Evolutionary conservation across 148 eudicot species (phyloP), one percentile per base, ranked within the genome.

Genomic region (Simmondsia chinensis): DNA sequence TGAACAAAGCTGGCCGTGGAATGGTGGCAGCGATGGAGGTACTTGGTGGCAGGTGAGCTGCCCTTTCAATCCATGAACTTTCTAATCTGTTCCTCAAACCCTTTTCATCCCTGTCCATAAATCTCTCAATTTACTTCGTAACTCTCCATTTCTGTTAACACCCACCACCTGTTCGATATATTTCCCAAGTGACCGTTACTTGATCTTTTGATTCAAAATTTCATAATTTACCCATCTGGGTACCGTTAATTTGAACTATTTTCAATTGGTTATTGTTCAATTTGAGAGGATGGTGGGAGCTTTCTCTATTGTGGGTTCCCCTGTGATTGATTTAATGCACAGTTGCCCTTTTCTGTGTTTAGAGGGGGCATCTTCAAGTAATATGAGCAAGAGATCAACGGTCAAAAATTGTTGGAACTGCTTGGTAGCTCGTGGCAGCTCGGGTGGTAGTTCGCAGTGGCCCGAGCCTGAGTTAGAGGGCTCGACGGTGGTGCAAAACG

Each of bases 291-390:
- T 82, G 93, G 71, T 66, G 46, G 93, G 87, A 29, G 68, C 73
- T 59, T 61, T 78, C 9, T 68, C 76, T 61, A 64, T 80, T 3
- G 70, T 78, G 56, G 71, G 83, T 67, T 82, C 87, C 44, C 54
- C 76, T 20, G 66, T 83, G 43, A 70, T 77, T n/a, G 96, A 83
- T 52, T 67, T 77, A 1, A 27, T 68, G 5, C 76, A 70, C 48
- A 46, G 79, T 46, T 43, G 75, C 39, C 80, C 94, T 15, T 76
- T 80, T 57, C 39, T 77, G 70, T 76, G 88, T 50, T 44, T 82
- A 57, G 94, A 79, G 39, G 65, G 68, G 20, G 17, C 69, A 62
- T 50, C 59, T 50, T 74, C 79, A 6, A 50, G 65, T n/a, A 43
- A 10, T 60, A 28, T 72, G 73, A 63, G 35, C 33, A 46, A 60